Evolutionary conservation across 2,329 filamentous ascomycete species (phyloP).

Genomic region (Zymoseptoria pseudotritici): DNA sequence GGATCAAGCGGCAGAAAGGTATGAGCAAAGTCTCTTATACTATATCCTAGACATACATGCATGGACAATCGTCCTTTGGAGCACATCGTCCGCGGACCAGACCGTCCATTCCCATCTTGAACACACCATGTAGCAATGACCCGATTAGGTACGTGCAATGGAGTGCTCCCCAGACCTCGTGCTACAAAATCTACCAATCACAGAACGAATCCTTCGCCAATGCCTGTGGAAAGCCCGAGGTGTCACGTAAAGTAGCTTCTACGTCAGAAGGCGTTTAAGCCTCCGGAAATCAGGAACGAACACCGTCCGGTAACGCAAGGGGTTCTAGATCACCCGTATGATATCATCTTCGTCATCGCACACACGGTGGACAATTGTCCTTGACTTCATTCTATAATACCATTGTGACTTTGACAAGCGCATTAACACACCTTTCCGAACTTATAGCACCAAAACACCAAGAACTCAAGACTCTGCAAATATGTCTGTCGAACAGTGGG

Average conservation of each 20-base stretch:
- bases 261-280: not conserved
- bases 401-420: not conserved
- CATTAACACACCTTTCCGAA: not conserved
- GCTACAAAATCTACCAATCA: not conserved
- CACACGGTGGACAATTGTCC: not conserved
- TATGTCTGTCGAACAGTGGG: slow-evolving; percentile 14
- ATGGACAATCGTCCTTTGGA: not conserved
- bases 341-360: not conserved
- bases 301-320: not conserved
- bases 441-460: not conserved
- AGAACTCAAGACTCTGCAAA: not conserved
- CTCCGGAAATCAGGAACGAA: not conserved
- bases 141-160: not conserved
- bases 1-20: slow-evolving; percentile 59
- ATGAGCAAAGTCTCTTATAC: slow-evolving; percentile 49
- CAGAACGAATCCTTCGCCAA: not conserved
- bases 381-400: not conserved
- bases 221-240: not conserved
- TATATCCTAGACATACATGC: not conserved
- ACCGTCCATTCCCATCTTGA: not conserved
- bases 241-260: not conserved
- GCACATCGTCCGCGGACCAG: not conserved
- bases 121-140: not conserved
- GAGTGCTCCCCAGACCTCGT: not conserved
- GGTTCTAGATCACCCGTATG: not conserved